Base-by-base conservation (phyloP, 2,329 filamentous ascomycete genomes). In the Bipolaris oryzae region DNA sequence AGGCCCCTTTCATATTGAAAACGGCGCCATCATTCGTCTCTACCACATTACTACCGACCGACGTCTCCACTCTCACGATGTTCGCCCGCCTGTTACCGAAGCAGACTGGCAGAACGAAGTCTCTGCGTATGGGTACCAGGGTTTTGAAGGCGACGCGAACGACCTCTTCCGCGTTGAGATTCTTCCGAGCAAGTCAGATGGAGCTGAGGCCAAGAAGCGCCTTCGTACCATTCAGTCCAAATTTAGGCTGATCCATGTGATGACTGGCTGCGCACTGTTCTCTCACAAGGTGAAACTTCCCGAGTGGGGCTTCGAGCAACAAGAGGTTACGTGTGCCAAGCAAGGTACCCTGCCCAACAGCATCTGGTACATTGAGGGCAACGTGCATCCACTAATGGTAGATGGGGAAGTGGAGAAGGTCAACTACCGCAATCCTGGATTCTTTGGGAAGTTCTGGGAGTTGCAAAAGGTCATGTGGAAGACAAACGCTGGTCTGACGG, bases 241-340 rank as follows among this genome's bases (percentile, higher is more conserved):
- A 80, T 99, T 99, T 82, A 90, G 87, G 73, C 89, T 99, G 42
- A 85, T 98, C 33, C 95, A 99, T 74, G 80, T 96, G 74, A 98
- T 99, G 95, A 96, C 92, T 61, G 93, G 94, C 44, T 99, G 95
- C 74, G 90, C 89, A 11, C 84, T 99, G 21, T 99, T 99, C 82
- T 98, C 94, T 0, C 95, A 99, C 84, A 98, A 97, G 81, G 93
- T 98, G 75, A 99, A 99, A 82, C 88, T 99, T 56, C 95, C 95
- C 3, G 92, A 96, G 2, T 99, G 95, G 95, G 95, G 91, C 44
- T 99, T 89, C 50, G 95, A 98, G 77, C 95, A 99, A 77, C 95
- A 99, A 77, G 95, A 99, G 78, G 95, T 99, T n/a, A 98, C 94
- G 18, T 99, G 95, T 74, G 95, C 95, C 7, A 89, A 88, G 67